These are phyloP conservation scores for Penicillium turbatum DNA, from an alignment of 495 filamentous ascomycete species.

Conservation along the genomic window DNA sequence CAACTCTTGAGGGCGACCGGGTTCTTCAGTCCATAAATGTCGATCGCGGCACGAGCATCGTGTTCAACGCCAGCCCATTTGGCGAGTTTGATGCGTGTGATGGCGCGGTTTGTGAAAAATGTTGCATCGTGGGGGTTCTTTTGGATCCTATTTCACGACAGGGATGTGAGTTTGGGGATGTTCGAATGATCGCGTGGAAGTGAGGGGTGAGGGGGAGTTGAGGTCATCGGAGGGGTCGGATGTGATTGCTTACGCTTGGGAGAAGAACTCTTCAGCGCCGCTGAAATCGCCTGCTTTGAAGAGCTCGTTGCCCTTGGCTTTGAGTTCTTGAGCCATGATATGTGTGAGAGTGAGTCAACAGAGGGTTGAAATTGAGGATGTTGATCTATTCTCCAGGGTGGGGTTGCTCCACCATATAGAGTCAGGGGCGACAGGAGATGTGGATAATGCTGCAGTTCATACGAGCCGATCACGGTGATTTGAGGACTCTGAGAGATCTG, in stretches of 20 bases:
- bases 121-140: conserved; percentile 46
- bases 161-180: background rate
- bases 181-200: background rate
- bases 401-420: conserved; percentile 14
- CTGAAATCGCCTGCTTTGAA: conserved; percentile 67
- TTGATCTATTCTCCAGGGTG: conserved; percentile 23
- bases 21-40: conserved; percentile 53
- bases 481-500: background rate
- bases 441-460: background rate
- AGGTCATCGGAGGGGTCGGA: background rate
- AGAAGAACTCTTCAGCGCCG: conserved; percentile 73
- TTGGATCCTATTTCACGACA: conserved; percentile 34
- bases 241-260: conserved; percentile 66
- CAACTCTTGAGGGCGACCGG: conserved; percentile 65
- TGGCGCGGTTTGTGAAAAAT: conserved; percentile 80
- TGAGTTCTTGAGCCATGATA: conserved; percentile 41
- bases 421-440: background rate
- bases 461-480: background rate
- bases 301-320: conserved; percentile 45
- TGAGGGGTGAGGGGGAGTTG: background rate
- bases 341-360: background rate
- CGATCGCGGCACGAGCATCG: conserved; percentile 72
- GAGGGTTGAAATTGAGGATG: conserved; percentile 2
- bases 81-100: conserved; percentile 70
- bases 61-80: conserved; percentile 71